A percentile compares a stretch with the other conserved stretches of the same genome.
Evolutionary conservation across 805 yeast genomes (phyloP).

Genomic region (Metschnikowia kofuensis): DNA sequence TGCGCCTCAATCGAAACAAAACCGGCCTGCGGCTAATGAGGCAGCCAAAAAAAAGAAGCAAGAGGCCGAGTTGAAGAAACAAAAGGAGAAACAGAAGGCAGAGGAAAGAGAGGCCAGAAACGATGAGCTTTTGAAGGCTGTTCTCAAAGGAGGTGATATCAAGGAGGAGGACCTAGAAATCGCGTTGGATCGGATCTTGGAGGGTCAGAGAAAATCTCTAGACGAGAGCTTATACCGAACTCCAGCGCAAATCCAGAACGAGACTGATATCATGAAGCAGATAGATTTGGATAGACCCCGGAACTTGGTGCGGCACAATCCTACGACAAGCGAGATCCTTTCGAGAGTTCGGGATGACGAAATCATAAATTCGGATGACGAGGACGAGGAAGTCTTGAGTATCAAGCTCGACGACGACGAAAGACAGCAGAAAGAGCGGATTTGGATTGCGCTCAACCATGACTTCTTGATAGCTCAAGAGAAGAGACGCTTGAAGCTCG

Average conservation of each 20-base stretch:
- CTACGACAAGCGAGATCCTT: conserved; percentile 56
- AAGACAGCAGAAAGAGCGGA: conserved; percentile 66
- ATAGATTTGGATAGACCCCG: conserved; percentile 33
- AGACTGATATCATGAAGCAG: conserved; percentile 16
- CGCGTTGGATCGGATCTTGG: conserved; percentile 15
- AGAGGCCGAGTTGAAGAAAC: not conserved
- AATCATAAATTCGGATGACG: conserved; percentile 63
- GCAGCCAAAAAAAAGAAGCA: not conserved
- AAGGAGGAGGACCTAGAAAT: conserved; percentile 24
- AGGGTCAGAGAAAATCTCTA: conserved; percentile 22
- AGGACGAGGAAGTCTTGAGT: conserved; percentile 73
- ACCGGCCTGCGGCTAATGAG: not conserved
- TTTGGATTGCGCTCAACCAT: conserved; percentile 88
- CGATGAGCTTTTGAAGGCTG: conserved; percentile 24
- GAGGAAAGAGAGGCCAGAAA: conserved; percentile 11
- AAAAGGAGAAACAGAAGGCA: conserved; percentile 1
- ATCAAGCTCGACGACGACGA: conserved; percentile 68
- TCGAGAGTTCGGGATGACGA: conserved; percentile 56
- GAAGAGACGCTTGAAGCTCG: conserved; percentile 73
- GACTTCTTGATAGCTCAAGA: conserved; percentile 86
- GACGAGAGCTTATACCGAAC: conserved; percentile 18
- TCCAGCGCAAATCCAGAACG: conserved; percentile 19
- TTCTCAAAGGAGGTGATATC: conserved; percentile 31
- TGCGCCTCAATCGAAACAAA: not conserved
- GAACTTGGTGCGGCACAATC: conserved; percentile 52